A percentile compares a stretch with the other conserved stretches of the same genome.
Conservation (phyloP, 768 basidiomycete genomes). For the Paxillus rubicundulus region DNA sequence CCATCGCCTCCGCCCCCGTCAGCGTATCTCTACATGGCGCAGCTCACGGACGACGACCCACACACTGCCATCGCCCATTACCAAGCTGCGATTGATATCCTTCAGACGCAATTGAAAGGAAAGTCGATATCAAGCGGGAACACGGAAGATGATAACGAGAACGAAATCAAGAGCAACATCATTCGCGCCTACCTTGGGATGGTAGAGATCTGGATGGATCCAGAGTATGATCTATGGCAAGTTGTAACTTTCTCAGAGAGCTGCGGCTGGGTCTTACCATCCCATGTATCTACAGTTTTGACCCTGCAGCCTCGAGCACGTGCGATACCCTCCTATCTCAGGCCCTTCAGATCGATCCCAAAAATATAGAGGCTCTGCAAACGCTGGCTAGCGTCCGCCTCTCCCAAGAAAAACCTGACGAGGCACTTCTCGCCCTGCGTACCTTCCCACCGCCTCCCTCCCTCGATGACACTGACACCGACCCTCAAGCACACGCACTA, state of each 20-base stretch:
- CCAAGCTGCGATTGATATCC: slow-evolving; percentile 72
- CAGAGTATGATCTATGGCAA: slow-evolving; percentile 81
- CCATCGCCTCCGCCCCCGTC: slow-evolving; percentile 65
- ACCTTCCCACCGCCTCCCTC: slow-evolving; percentile 17
- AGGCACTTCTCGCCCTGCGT: slow-evolving; percentile 52
- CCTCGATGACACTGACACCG: slow-evolving; percentile 1
- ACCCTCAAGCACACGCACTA: slow-evolving; percentile 36
- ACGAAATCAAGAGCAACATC: slow-evolving; percentile 62
- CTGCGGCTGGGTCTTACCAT: neutral
- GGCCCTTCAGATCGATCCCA: slow-evolving; percentile 73
- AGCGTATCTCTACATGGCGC: slow-evolving; percentile 87
- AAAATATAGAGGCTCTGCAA: slow-evolving; percentile 77
- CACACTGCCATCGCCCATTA: slow-evolving; percentile 71
- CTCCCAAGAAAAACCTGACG: slow-evolving; percentile 82
- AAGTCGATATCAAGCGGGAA: slow-evolving; percentile 51
- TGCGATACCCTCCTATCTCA: slow-evolving; percentile 74
- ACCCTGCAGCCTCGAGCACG: slow-evolving; percentile 74
- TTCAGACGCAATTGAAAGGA: slow-evolving; percentile 68
- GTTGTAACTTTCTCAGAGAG: slow-evolving; percentile 18
- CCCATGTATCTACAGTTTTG: slow-evolving; percentile 53
- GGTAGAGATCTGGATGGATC: slow-evolving; percentile 97
- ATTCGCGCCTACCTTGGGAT: slow-evolving; percentile 82
- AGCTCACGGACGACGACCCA: slow-evolving; percentile 77
- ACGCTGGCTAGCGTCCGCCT: slow-evolving; percentile 82
- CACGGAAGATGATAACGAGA: slow-evolving; percentile 31